These are phyloP conservation scores for Evansstolkia leycettana DNA, from an alignment of 495 filamentous ascomycete genomes.

Conservation along the genomic window DNA sequence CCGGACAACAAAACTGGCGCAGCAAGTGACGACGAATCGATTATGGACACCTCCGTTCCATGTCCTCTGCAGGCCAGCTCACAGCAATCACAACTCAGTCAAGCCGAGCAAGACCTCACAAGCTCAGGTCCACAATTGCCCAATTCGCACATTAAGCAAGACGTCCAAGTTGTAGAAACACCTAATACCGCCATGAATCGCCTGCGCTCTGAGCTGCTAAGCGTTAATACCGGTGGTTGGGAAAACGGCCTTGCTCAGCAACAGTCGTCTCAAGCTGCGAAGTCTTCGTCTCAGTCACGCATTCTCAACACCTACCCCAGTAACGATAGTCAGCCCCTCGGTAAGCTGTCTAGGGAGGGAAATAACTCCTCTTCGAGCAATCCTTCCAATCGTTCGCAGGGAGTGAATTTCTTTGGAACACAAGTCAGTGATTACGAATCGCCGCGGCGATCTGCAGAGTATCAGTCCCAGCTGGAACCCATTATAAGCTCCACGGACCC, in stretches of 20 bases:
- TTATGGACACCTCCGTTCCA: conserved; percentile 43
- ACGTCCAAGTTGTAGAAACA: conserved; percentile 28
- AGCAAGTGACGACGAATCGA: conserved; percentile 26
- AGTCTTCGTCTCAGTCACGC: conserved; percentile 26
- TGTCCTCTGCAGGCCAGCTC: conserved; percentile 26
- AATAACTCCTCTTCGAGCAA: conserved; percentile 3
- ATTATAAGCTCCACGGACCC: conserved; percentile 18
- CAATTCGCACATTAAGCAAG: conserved; percentile 3
- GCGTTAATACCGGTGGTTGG: background rate
- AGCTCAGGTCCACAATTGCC: conserved; percentile 18
- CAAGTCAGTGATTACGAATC: conserved; percentile 9
- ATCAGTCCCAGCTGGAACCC: conserved; percentile 9
- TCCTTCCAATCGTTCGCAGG: conserved; percentile 1
- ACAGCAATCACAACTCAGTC: conserved; percentile 16
- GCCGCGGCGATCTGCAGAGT: too few species aligned
- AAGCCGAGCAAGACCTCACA: conserved; percentile 11
- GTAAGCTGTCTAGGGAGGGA: conserved; percentile 9
- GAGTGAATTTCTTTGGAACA: conserved; percentile 12
- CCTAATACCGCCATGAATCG: conserved; percentile 10
- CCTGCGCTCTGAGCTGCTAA: conserved; percentile 1
- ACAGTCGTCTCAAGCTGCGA: conserved; percentile 15
- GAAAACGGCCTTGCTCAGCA: conserved; percentile 1
- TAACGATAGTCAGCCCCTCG: conserved; percentile 12
- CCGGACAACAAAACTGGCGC: conserved; percentile 9
- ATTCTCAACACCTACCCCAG: conserved; percentile 21